A percentile compares a stretch with the other conserved stretches of the same genome.
Evolutionary conservation across 164 flowering plant genomes (phyloP).

Genomic region (Buxus sempervirens): DNA sequence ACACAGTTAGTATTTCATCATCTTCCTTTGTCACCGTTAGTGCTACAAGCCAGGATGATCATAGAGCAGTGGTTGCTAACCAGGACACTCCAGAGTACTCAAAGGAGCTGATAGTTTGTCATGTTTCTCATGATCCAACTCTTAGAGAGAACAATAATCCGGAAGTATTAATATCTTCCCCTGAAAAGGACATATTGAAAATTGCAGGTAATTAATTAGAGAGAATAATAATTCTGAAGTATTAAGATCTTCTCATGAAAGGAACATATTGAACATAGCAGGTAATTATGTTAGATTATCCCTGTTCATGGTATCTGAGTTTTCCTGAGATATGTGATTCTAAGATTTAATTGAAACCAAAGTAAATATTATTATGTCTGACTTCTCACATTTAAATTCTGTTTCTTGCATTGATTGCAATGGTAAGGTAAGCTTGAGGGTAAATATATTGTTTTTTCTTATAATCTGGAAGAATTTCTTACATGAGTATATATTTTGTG

Average conservation of each 20-base stretch:
- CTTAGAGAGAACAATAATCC: slow-evolving; percentile 16
- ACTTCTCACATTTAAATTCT: neutral
- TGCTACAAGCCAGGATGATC: slow-evolving; percentile 16
- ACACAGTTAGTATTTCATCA: slow-evolving; percentile 9
- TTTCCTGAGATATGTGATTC: neutral
- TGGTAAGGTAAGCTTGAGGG: neutral
- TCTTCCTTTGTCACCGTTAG: slow-evolving; percentile 5
- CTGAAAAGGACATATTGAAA: slow-evolving; percentile 7
- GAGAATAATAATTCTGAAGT: slow-evolving; percentile 19
- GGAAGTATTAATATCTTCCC: slow-evolving; percentile 10
- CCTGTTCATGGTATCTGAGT: neutral
- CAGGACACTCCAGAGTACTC: slow-evolving; percentile 17
- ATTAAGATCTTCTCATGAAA: slow-evolving; percentile 11
- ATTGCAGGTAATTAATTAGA: slow-evolving; percentile 12
- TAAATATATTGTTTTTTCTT: neutral
- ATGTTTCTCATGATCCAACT: slow-evolving; percentile 15
- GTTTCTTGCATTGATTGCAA: neutral
- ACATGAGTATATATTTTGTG: too few species aligned
- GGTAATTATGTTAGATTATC: slow-evolving; percentile 6
- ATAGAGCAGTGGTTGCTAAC: slow-evolving; percentile 12
- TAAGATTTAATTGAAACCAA: too few species aligned
- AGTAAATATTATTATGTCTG: neutral
- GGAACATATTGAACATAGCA: slow-evolving; percentile 1
- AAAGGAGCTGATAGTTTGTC: slow-evolving; percentile 11
- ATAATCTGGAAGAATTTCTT: neutral